These are phyloP conservation scores for Sanghuangporus baumii DNA, from an alignment of 1,284 basidiomycete species.

Conservation along the genomic window DNA sequence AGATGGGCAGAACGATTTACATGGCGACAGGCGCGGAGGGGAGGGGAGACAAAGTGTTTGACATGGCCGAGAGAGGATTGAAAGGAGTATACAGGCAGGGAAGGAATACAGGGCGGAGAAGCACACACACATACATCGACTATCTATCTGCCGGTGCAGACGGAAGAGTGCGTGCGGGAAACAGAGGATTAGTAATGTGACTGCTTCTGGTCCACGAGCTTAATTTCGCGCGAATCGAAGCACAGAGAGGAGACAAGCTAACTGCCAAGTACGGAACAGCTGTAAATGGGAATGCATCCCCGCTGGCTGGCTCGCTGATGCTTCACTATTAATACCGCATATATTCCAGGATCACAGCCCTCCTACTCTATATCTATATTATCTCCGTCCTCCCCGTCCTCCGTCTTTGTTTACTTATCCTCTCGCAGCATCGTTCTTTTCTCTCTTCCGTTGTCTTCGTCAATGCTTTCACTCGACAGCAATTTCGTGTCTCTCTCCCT, in stretches of 20 bases:
- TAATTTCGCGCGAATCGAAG: background rate
- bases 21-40: background rate
- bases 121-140: too few species aligned
- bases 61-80: background rate
- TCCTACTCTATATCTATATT: background rate
- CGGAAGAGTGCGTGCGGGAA: background rate
- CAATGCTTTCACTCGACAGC: slow-evolving; percentile 1
- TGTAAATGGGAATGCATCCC: background rate
- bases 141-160: background rate
- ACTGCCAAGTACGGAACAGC: background rate
- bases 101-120: background rate
- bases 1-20: background rate
- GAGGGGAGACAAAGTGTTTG: background rate
- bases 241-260: background rate
- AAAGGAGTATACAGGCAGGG: background rate
- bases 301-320: background rate
- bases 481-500: background rate
- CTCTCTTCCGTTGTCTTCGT: too few species aligned
- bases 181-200: too few species aligned
- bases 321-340: background rate
- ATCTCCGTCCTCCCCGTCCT: background rate
- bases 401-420: background rate
- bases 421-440: background rate
- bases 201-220: background rate
- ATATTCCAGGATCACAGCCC: too few species aligned